Base-by-base conservation (phyloP, 768 basidiomycete genomes). In the Lyophyllum shimeji region DNA sequence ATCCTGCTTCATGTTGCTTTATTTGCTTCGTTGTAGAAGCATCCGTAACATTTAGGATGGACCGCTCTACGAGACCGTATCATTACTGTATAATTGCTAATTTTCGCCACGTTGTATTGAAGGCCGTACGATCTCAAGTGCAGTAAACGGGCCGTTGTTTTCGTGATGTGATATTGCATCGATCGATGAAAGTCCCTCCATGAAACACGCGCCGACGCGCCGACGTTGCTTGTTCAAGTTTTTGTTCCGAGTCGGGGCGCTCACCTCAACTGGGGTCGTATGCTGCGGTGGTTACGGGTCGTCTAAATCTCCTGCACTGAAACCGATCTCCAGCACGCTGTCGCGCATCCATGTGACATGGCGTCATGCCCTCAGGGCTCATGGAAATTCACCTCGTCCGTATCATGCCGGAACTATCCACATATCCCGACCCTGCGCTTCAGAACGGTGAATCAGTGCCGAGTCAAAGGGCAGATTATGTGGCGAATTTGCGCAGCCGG, bases 61-160 rank as follows among this genome's bases (percentile, higher is more conserved):
- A 46, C n/a, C n/a, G n/a, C 45, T 20, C 29, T 46, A 17, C 46
- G 15, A 33, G 34, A 56, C 43, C 44, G 25, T 56, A 51, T 13
- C 45, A 44, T 42, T 46, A 56, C 23, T 56, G 55, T 56, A 56
- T 56, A 56, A 46, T 56, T 33, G 24, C 27, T 55, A 48, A 55
- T 55, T 29, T 15, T 20, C 37, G 18, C 27, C 33, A 29, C 21
- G 12, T 15, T 13, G 15, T 20, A 40, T n/a, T n/a, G n/a, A 42
- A n/a, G 15, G 34, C 12, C 42, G 29, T 13, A 53, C 52, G 4
- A 37, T 15, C 34, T 53, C 7, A 27, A 25, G n/a, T n/a, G n/a
- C n/a, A n/a, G n/a, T 15, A 11, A 12, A 6, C 29, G 4, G 12
- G 7, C 34, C 34, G 48, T 50, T 50, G 25, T 29, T 48, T 17